Base-by-base conservation (phyloP, 805 yeast genomes). In the Pichia cephalocereana region DNA sequence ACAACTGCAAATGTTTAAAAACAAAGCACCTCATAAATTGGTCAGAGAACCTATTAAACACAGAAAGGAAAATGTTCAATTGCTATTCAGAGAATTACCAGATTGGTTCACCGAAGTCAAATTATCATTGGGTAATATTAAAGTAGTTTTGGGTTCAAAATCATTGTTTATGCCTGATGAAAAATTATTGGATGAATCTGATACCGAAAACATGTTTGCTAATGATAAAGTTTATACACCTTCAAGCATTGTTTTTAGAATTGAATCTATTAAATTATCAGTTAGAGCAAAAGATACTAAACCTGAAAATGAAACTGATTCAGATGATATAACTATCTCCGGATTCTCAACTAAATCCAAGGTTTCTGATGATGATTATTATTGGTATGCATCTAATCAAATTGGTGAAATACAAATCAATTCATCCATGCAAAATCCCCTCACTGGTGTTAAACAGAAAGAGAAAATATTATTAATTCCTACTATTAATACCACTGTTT, bases 1-100 rank as follows among this genome's bases (percentile, higher is more conserved):
- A 3, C 23, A 14, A 14, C 11, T 27, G 5, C 39, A 38, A 15
- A 12, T 40, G 7, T 15, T 36, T 18, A n/a, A 32, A 36, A 10
- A 38, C 27, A 27, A 32, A 42, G 2, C 18, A 14, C 9, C 12
- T 6, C 26, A 6, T 15, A 17, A 42, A 27, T 36, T 17, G 37
- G 6, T 38, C 1, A 10, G 15, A 38, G 15, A 26, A 15, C 6
- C 27, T 10, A 38, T 8, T 9, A 19, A 34, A 19, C 8, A 41
- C 23, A 15, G 23, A 10, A 11, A 27, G 14, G 32, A 32, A 6
- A 36, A 59, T 54, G 9, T 56, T 46, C 40, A 53, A 39, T 2
- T 43, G 53, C 7, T 53, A 48, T 54, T 71, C 58, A 46, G 52
- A 12, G 55, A 62, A 8, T 46, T 70, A 19, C 75, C 75, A 4